Conservation (phyloP, 176 grass and related monocot genomes). For the Oryza brachyantha region DNA sequence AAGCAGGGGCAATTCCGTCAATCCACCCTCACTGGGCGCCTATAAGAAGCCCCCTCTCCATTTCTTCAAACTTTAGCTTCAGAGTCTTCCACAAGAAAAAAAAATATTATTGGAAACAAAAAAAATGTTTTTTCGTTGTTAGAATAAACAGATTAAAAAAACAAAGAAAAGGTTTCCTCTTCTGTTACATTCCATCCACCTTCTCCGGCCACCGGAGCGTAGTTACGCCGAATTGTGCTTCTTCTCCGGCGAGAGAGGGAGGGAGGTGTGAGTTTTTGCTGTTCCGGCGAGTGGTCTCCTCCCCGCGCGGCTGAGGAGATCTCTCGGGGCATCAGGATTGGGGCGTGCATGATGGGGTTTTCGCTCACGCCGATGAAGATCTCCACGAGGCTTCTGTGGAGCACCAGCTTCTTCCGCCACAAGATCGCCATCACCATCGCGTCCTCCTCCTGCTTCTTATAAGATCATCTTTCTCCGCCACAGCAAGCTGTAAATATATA, state of each 20-base stretch:
- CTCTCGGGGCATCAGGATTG: conserved; percentile 21
- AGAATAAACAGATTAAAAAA: not conserved
- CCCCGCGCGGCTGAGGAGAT: conserved; percentile 55
- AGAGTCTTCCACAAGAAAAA: conserved; percentile 39
- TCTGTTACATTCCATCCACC: not conserved
- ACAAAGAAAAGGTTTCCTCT: not conserved
- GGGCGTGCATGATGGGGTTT: conserved; percentile 69
- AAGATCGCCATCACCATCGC: conserved; percentile 74
- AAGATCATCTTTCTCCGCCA: conserved; percentile 21
- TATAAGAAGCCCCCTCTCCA: conserved; percentile 62
- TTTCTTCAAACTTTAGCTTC: conserved; percentile 72
- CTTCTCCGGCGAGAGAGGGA: conserved; percentile 26
- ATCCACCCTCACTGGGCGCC: not conserved
- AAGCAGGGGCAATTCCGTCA: conserved; percentile 36
- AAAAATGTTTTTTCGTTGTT: not conserved
- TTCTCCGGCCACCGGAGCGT: conserved; percentile 19
- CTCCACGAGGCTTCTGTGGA: conserved; percentile 91
- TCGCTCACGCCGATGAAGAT: conserved; percentile 82
- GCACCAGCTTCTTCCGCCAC: conserved; percentile 99
- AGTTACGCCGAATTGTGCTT: conserved; percentile 45
- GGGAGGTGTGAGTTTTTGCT: not conserved
- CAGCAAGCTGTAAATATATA: conserved; percentile 40
- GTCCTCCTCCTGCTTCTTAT: conserved; percentile 75
- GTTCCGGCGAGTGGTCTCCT: conserved; percentile 35
- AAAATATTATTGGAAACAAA: conserved; percentile 31